Percentiles rank a stretch among this genome's conserved stretches.
Evolutionary conservation across 2,329 filamentous ascomycete genomes (phyloP).

Genomic region (Trichoderma polysporum): DNA sequence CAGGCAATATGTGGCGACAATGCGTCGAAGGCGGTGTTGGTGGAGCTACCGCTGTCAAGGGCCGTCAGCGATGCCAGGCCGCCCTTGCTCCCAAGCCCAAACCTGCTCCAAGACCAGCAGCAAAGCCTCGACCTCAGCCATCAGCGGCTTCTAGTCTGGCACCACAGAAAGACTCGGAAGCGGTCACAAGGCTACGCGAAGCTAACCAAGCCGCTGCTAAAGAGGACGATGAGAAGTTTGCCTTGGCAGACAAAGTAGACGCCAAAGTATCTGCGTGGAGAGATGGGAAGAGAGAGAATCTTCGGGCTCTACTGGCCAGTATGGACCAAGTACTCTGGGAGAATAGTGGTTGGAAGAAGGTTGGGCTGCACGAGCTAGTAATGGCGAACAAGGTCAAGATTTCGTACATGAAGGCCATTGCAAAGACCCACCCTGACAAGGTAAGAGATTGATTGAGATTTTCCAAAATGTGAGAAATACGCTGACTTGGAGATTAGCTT

Average conservation of each 20-base stretch:
- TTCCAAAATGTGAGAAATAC: not conserved
- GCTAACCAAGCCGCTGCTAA: constrained; percentile 83
- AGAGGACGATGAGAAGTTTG: constrained; percentile 91
- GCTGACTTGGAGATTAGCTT: constrained; percentile 44
- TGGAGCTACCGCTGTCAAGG: constrained; percentile 79
- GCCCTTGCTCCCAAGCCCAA: constrained; percentile 71
- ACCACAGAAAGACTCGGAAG: constrained; percentile 62
- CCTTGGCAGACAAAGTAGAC: constrained; percentile 81
- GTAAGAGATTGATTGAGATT: constrained; percentile 46
- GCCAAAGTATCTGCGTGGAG: constrained; percentile 78
- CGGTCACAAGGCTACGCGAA: constrained; percentile 76
- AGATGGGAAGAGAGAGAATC: constrained; percentile 87
- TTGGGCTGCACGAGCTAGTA: constrained; percentile 89
- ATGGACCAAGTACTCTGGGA: constrained; percentile 90
- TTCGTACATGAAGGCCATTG: constrained; percentile 98
- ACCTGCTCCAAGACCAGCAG: constrained; percentile 45
- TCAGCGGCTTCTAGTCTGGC: constrained; percentile 40
- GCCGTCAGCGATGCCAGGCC: constrained; percentile 85
- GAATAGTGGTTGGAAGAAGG: constrained; percentile 92
- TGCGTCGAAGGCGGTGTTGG: constrained; percentile 84
- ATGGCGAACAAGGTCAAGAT: constrained; percentile 96
- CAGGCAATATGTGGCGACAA: constrained; percentile 73
- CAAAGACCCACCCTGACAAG: constrained; percentile 98
- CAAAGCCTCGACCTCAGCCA: constrained; percentile 48
- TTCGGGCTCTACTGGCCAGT: constrained; percentile 82